Evolutionary conservation across 1,139 yeast genomes (phyloP).

Genomic region (Geotrichum candidum): DNA sequence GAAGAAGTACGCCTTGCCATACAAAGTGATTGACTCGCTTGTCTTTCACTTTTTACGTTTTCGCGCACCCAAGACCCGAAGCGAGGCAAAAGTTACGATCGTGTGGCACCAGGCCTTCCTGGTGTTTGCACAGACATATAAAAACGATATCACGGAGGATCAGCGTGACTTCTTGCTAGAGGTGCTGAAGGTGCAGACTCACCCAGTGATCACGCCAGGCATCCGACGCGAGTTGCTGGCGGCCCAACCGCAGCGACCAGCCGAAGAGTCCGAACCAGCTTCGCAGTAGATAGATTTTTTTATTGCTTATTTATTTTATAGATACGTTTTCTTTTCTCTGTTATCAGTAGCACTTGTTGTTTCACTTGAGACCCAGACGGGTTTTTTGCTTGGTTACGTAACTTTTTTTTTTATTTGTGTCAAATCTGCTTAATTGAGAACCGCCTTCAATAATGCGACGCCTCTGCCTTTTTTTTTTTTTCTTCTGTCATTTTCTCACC

Average conservation of each 20-base stretch:
- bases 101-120: constrained; percentile 96
- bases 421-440: background rate
- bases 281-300: background rate
- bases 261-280: background rate
- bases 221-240: constrained; percentile 88
- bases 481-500: background rate
- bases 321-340: background rate
- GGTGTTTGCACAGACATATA: constrained; percentile 90
- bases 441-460: background rate
- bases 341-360: background rate
- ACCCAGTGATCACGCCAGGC: constrained; percentile 85
- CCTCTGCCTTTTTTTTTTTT: background rate
- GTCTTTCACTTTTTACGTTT: constrained; percentile 95
- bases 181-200: constrained; percentile 85
- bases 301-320: background rate
- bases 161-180: constrained; percentile 91
- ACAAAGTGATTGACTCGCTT: constrained; percentile 88
- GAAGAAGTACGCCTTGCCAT: constrained; percentile 93
- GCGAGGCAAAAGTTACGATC: constrained; percentile 67
- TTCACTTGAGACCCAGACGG: background rate
- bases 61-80: constrained; percentile 35
- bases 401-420: background rate
- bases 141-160: constrained; percentile 94
- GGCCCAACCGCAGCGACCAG: constrained; percentile 40
- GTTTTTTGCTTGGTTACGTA: background rate